These are phyloP conservation scores for Aspergillus sp. DNA, from an alignment of 2,329 filamentous ascomycete species.

Conservation along the genomic window DNA sequence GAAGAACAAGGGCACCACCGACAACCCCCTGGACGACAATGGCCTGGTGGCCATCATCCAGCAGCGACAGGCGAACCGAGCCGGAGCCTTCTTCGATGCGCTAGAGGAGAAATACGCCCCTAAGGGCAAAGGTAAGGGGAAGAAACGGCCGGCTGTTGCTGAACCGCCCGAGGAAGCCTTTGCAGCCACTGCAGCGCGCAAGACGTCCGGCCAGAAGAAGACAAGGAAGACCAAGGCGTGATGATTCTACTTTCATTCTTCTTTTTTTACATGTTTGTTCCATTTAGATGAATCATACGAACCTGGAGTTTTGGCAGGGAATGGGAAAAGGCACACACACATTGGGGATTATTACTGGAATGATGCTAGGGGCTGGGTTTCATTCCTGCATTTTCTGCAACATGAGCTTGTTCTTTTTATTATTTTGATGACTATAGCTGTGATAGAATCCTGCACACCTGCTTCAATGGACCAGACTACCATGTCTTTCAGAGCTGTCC, in stretches of 20 bases:
- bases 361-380: not conserved
- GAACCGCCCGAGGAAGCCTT: constrained; percentile 59
- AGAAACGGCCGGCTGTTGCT: constrained; percentile 38
- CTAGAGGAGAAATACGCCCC: constrained; percentile 68
- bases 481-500: no score
- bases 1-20: constrained; percentile 25
- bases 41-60: constrained; percentile 66
- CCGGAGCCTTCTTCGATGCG: constrained; percentile 57
- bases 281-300: constrained; percentile 3
- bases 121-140: constrained; percentile 19
- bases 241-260: not conserved
- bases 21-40: constrained; percentile 26
- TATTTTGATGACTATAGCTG: no score
- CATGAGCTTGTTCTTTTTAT: no score
- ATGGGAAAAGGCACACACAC: not conserved
- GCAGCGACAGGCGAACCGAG: constrained; percentile 58
- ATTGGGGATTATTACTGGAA: not conserved
- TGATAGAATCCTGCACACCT: no score
- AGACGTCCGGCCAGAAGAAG: constrained; percentile 27
- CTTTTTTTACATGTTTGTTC: constrained; percentile 2
- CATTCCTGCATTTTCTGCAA: not conserved
- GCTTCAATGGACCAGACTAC: no score
- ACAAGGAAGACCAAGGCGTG: constrained; percentile 25
- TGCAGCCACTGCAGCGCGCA: constrained; percentile 31
- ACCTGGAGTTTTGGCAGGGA: constrained; percentile 3